Base-by-base conservation (phyloP, 306 rosid species). In the Senna tora region DNA sequence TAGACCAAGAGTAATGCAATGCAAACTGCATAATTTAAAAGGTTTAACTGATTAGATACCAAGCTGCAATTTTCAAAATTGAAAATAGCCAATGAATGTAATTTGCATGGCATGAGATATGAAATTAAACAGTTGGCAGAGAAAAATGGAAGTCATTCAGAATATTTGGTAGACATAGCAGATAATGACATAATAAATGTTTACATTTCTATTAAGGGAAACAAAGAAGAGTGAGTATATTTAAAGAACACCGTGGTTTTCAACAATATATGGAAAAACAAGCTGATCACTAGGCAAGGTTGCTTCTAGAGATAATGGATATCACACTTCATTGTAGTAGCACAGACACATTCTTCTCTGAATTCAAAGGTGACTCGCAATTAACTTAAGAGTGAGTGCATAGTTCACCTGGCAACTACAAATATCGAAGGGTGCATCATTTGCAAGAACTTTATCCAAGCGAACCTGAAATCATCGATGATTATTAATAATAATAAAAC, bases 361-460 rank as follows among this genome's bases (percentile, higher is more conserved):
- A 58, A 69, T 25, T 3, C 49, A 55, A 8, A 53, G 62, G 39
- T 19, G 16, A 25, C n/a, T 54, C 4, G 5, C 9, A 49, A 67
- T 32, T 33, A 67, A 43, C 57, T 47, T 12, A 41, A 46, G 69
- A 74, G 49, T 43, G 69, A 74, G 49, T 43, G 47, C 33, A 80
- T 61, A 67, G 59, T 72, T 77, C 50, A 70, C 75, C 55, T 70
- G 75, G 21, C 55, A 70, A 39, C 65, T 70, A n/a, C 75, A 70
- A 28, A 70, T 41, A 70, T 70, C 54, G 39, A 56, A 70, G 34
- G 64, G 53, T 9, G 86, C 94, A 82, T 93, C 97, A 52, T 86
- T 89, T 59, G 89, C 96, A 71, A 93, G 87, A 79, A 87, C 94
- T 76, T 79, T 78, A 81, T 93, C 97, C 79, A 93, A 78, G 47